A percentile compares a stretch with the other conserved stretches of the same genome.
phyloP scores from a whole-genome alignment of 495 filamentous ascomycete genomes.

The Pyrenopolyporus hunteri region DNA sequence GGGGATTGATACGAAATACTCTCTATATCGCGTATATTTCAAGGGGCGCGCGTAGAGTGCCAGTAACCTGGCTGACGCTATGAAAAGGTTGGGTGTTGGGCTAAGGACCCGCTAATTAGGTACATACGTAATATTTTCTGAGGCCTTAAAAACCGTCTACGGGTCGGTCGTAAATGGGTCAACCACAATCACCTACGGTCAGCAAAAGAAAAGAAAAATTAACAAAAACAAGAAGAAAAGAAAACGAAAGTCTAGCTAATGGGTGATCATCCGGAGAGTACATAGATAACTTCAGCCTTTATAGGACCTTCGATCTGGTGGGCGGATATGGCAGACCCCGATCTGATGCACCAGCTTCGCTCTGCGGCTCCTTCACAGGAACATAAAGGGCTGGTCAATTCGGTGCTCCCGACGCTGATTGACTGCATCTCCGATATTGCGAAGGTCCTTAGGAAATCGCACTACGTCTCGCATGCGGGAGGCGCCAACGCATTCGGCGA shows the following conservation, averaged over 20 bases:
- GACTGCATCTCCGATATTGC: conserved; percentile 21
- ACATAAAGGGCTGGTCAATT: conserved; percentile 12
- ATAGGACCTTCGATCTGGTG: background rate
- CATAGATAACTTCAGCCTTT: too few species aligned
- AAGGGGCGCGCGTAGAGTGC: too few species aligned
- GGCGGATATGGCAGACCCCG: conserved; percentile 4
- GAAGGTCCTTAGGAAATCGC: conserved; percentile 19
- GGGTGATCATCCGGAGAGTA: too few species aligned
- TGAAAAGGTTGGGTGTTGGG: background rate
- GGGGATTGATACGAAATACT: too few species aligned
- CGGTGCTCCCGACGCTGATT: conserved; percentile 27
- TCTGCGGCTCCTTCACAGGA: conserved; percentile 6
- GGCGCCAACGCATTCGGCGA: conserved; percentile 59
- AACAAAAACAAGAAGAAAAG: too few species aligned
- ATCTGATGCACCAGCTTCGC: background rate
- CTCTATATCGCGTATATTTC: too few species aligned
- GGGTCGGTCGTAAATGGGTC: too few species aligned
- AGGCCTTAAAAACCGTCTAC: background rate
- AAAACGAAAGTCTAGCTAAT: background rate
- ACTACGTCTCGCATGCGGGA: conserved; percentile 50
- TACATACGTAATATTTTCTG: background rate
- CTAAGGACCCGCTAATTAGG: conserved; percentile 3
- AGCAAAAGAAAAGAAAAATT: too few species aligned
- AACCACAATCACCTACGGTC: too few species aligned
- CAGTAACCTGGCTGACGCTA: too few species aligned